phyloP scores from a whole-genome alignment of 805 yeast species.

The Komagataella pastoris region DNA sequence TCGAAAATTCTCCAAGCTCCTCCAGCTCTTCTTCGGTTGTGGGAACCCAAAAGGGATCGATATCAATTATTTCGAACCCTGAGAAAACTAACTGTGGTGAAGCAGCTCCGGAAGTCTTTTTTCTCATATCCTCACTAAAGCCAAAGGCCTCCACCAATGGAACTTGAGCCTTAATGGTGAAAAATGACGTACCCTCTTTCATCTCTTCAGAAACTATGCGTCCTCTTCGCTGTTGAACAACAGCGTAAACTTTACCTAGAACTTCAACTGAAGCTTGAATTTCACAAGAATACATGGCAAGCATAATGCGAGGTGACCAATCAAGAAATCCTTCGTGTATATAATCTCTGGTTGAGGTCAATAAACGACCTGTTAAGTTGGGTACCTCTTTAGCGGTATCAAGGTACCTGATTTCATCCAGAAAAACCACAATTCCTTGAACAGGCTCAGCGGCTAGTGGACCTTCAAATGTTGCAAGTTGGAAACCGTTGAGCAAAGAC shows the following conservation, averaged over 20 bases:
- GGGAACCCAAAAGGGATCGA: slow-evolving; percentile 99
- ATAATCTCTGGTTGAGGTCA: slow-evolving; percentile 58
- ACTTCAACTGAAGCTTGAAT: slow-evolving; percentile 93
- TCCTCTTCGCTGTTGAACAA: slow-evolving; percentile 83
- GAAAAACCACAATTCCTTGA: slow-evolving; percentile 59
- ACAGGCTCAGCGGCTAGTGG: slow-evolving; percentile 82
- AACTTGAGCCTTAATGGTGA: slow-evolving; percentile 68
- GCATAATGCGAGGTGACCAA: slow-evolving; percentile 81
- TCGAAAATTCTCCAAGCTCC: slow-evolving; percentile 85
- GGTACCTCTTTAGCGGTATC: slow-evolving; percentile 16
- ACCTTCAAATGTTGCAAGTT: slow-evolving; percentile 70
- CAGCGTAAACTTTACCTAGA: slow-evolving; percentile 89
- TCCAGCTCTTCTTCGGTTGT: slow-evolving; percentile 94
- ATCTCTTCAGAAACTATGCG: slow-evolving; percentile 79
- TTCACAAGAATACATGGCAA: slow-evolving; percentile 91
- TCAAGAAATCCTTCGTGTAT: slow-evolving; percentile 60
- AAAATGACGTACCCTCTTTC: slow-evolving; percentile 97
- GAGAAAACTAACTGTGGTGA: slow-evolving; percentile 87
- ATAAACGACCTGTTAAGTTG: slow-evolving; percentile 56
- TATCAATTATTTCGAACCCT: slow-evolving; percentile 76
- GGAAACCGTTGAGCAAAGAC: slow-evolving; percentile 71
- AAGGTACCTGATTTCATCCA: slow-evolving; percentile 23
- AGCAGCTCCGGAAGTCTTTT: slow-evolving; percentile 92
- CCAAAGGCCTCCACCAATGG: slow-evolving; percentile 98
- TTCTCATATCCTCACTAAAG: slow-evolving; percentile 87